Base-by-base conservation (phyloP, 2,329 filamentous ascomycete genomes). In the Davidsoniella virescens region DNA sequence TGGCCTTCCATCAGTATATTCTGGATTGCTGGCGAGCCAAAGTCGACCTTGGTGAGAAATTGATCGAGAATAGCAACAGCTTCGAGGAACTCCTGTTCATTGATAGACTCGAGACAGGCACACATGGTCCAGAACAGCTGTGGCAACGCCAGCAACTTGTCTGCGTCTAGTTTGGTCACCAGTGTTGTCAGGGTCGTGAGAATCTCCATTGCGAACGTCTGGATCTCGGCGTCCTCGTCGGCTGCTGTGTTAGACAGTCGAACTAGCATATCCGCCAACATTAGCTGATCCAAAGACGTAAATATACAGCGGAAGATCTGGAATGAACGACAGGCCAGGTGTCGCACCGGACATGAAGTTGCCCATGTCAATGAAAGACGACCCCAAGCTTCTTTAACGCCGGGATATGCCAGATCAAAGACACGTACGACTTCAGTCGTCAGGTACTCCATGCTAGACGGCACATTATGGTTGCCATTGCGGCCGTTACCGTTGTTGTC, bases 91-190 rank as follows among this genome's bases (percentile, higher is more conserved):
- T 98, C 92, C 18, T 82, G 77, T 64, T 98, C 93, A 56, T 96
- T 94, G 59, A 96, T 94, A 0, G 92, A 96, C 60, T 96, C 88
- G 17, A 98, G 69, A 61, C 92, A 98, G 9, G 92, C 92, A 59
- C 88, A 95, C 0, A 86, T 94, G 0, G 90, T 94, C 93, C 93
- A 98, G 65, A 98, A 96, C 1, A 98, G 70, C 59, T 96, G 90
- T 1, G 92, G 92, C 56, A 94, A 95, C n/a, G 80, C 79, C 44
- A 94, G 66, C 2, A 98, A 71, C 61, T 88, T 83, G 37, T 83
- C 76, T 0, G 83, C 73, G 17, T 88, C 81, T 25, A 96, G 69
- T 50, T 90, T 92, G 56, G 80, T 76, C 52, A 98, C 94, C 42
- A 98, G 82, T 0, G 87, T 87, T 60, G 93, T 88, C 47, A 98